Percentiles rank a stretch among this genome's conserved stretches.
phyloP scores from a whole-genome alignment of 805 yeast species.

The Ascoidea rubescens region DNA sequence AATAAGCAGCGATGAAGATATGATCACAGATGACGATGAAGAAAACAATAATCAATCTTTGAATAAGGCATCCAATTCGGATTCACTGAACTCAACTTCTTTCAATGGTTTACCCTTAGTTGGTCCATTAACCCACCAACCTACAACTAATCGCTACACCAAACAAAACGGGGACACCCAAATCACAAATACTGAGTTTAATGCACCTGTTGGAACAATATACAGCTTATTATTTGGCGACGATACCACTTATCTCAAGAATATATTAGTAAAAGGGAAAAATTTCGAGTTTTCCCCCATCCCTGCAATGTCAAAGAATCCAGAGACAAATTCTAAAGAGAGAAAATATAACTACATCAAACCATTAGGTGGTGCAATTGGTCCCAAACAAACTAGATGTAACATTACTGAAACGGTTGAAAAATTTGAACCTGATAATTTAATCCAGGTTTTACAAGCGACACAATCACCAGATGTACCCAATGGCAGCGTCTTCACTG shows the following conservation, averaged over 20 bases:
- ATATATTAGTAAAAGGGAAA: slow-evolving; percentile 41
- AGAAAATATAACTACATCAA: slow-evolving; percentile 46
- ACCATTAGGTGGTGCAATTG: slow-evolving; percentile 55
- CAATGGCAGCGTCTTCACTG: slow-evolving; percentile 53
- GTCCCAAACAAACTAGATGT: slow-evolving; percentile 67
- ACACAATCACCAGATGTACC: slow-evolving; percentile 79
- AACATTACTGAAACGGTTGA: slow-evolving; percentile 45
- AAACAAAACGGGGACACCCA: slow-evolving; percentile 37
- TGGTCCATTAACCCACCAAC: slow-evolving; percentile 25
- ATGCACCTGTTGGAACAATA: slow-evolving; percentile 55
- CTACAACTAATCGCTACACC: slow-evolving; percentile 30
- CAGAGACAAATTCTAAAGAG: slow-evolving; percentile 15
- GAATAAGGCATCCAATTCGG: slow-evolving; percentile 11
- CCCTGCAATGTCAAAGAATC: slow-evolving; percentile 22
- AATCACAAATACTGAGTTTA: slow-evolving; percentile 35
- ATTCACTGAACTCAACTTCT: slow-evolving; percentile 15
- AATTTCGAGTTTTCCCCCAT: slow-evolving; percentile 45
- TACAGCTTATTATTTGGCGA: slow-evolving; percentile 49
- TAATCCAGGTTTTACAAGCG: slow-evolving; percentile 35
- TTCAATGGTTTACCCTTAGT: slow-evolving; percentile 25
- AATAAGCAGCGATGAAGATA: slow-evolving; percentile 3
- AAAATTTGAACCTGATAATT: slow-evolving; percentile 31
- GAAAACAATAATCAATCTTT: slow-evolving; percentile 4
- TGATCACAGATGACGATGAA: slow-evolving; percentile 2
- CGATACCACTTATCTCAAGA: slow-evolving; percentile 29